phyloP scores from a whole-genome alignment of 805 yeast genomes.

The Barnettozyma botsteinii region DNA sequence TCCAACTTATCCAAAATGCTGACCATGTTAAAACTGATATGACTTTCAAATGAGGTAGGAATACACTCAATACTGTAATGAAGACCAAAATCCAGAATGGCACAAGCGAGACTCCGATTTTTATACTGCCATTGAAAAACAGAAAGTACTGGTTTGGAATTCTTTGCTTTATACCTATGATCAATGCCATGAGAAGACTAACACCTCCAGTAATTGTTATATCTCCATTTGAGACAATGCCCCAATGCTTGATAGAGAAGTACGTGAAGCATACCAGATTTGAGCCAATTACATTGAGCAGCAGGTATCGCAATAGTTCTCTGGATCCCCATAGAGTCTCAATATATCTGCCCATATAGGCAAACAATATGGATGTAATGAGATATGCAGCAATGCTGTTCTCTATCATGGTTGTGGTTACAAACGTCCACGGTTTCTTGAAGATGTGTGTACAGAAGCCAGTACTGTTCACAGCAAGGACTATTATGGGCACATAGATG shows the following conservation, averaged over 20 bases:
- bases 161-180: conserved; percentile 51
- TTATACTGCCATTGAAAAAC: conserved; percentile 40
- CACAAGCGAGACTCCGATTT: conserved; percentile 27
- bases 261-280: conserved; percentile 31
- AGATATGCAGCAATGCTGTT: conserved; percentile 35
- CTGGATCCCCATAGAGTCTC: conserved; percentile 50
- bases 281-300: conserved; percentile 30
- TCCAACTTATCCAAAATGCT: conserved; percentile 37
- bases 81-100: conserved; percentile 26
- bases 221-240: neutral
- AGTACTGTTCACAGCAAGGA: conserved; percentile 37
- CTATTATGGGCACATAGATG: conserved; percentile 43
- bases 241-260: conserved; percentile 17
- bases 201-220: conserved; percentile 17
- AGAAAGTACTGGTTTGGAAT: conserved; percentile 48
- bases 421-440: conserved; percentile 44
- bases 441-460: conserved; percentile 30
- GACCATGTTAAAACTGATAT: conserved; percentile 7
- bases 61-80: conserved; percentile 16
- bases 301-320: conserved; percentile 39
- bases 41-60: conserved; percentile 4
- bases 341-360: conserved; percentile 48
- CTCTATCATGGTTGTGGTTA: conserved; percentile 44
- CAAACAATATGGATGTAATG: conserved; percentile 33
- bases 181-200: conserved; percentile 35